Evolutionary conservation across 768 basidiomycete genomes (phyloP).

Genomic region (Plicaturopsis crispa): DNA sequence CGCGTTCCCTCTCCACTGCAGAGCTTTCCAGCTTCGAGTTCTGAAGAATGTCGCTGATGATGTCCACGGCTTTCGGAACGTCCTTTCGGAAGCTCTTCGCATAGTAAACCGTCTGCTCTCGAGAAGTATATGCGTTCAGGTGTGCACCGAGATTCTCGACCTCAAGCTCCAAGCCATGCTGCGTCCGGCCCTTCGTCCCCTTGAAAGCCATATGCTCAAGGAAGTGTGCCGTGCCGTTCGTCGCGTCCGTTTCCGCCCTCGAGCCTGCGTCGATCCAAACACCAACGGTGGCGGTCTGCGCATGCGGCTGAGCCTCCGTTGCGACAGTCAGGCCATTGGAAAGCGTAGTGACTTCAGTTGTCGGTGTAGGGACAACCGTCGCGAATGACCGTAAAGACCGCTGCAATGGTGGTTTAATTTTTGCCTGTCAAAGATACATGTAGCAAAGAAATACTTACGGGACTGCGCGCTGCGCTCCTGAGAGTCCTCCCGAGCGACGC

Average conservation of each 20-base stretch:
- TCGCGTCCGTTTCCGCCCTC: constrained; percentile 91
- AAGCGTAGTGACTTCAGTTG: constrained; percentile 88
- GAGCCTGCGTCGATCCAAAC: constrained; percentile 99
- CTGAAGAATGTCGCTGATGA: constrained; percentile 96
- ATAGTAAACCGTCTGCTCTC: constrained; percentile 99
- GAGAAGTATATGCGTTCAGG: constrained; percentile 95
- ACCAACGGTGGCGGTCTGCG: constrained; percentile 97
- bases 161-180: constrained; percentile 89
- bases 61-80: constrained; percentile 84
- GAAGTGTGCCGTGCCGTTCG: constrained; percentile 97
- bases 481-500: constrained; percentile 33
- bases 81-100: constrained; percentile 98
- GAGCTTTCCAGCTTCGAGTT: constrained; percentile 86
- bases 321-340: constrained; percentile 94
- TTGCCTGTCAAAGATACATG: not conserved
- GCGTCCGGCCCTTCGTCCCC: constrained; percentile 83
- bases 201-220: constrained; percentile 99
- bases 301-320: constrained; percentile 82
- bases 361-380: constrained; percentile 63
- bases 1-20: constrained; percentile 92
- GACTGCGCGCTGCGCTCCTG: constrained; percentile 27
- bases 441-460: constrained; percentile 19
- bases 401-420: constrained; percentile 18
- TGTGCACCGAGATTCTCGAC: constrained; percentile 98
- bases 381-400: constrained; percentile 64